Evolutionary conservation across 1,284 basidiomycete species (phyloP), one percentile per base, ranked within the genome.

Genomic region (Irpex sp.): DNA sequence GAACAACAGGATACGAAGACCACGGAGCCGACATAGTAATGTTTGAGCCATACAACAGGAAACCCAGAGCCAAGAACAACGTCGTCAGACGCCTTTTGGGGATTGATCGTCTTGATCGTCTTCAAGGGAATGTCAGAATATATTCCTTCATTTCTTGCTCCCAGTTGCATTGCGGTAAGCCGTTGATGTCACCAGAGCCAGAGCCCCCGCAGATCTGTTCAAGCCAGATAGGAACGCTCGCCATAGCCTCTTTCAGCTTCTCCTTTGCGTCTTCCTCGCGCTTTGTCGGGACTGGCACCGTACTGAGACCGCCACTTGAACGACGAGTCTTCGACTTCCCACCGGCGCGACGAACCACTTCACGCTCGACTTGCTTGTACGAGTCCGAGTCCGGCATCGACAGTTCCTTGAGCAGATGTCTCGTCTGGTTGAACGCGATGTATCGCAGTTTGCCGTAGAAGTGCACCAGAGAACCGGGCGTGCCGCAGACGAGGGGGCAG

Each of bases 391-490:
- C 72, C 1, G 80, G 77, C 4, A 71, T 70, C 0, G 76, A 67
- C 58, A 82, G 66, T 1, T 70, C 68, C 53, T 73, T 62, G 37
- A 86, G 68, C 21, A 78, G 65, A 7, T 67, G 63, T 33, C 65
- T 71, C n/a, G 81, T 81, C 61, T 78, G 66, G 57, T 83, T 77
- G 74, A 78, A 86, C 5, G 79, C 83, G 69, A 87, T 82, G 61
- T 68, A 75, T 47, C 76, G 70, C 33, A 91, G 76, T 31, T 69
- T 78, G 8, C 76, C 61, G 72, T 81, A 91, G 76, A 85, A 88
- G 74, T 90, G 87, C 5, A 87, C 82, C 67, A 92, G 75, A 5
- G 89, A 91, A 13, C 89, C 89, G n/a, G 90, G 88, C 5, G 89
- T 92, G 69, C 90, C 89, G 68, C 89, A 91, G 51, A 90, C 82